These are phyloP conservation scores for Melampsora americana DNA, from an alignment of 1,284 basidiomycete genomes.

Conservation along the genomic window DNA sequence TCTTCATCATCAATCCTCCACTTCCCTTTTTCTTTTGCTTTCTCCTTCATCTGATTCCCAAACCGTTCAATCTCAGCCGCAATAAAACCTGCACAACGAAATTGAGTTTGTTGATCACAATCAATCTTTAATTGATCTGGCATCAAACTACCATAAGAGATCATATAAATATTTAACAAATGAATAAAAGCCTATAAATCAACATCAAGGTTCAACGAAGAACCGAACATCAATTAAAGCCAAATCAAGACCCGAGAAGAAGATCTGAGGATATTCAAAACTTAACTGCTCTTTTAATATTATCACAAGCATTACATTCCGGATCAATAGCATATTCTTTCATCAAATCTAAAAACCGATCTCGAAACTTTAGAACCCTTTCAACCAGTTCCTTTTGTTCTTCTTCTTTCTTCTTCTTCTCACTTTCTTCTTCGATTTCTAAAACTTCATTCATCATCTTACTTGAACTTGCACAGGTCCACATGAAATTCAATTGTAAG, in stretches of 20 bases:
- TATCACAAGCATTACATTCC: not conserved
- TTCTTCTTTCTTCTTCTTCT: not conserved
- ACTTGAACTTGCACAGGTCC: conserved; percentile 26
- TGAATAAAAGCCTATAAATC: conserved; percentile 38
- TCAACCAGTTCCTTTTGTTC: not conserved
- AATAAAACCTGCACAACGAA: conserved; percentile 49
- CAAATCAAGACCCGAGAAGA: not conserved
- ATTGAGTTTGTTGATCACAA: conserved; percentile 49
- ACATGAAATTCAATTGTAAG: conserved; percentile 37
- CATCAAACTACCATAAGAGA: conserved; percentile 31
- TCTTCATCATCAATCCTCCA: conserved; percentile 11
- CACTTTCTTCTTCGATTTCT: not conserved
- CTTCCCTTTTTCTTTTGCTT: not conserved
- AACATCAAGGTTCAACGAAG: not conserved
- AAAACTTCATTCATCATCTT: not conserved
- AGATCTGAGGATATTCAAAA: not conserved
- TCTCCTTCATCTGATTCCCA: conserved; percentile 40
- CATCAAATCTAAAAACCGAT: conserved; percentile 21
- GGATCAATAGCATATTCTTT: conserved; percentile 11
- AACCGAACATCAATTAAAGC: not conserved
- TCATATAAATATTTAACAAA: conserved; percentile 39
- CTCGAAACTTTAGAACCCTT: conserved; percentile 9
- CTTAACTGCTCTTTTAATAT: conserved; percentile 27
- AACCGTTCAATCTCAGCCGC: conserved; percentile 50
- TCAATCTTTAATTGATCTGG: conserved; percentile 46